A percentile compares a stretch with the other conserved stretches of the same genome.
These are phyloP conservation scores for Micromonas pusilla DNA, from an alignment of 139 green algal species.

Conservation along the genomic window DNA sequence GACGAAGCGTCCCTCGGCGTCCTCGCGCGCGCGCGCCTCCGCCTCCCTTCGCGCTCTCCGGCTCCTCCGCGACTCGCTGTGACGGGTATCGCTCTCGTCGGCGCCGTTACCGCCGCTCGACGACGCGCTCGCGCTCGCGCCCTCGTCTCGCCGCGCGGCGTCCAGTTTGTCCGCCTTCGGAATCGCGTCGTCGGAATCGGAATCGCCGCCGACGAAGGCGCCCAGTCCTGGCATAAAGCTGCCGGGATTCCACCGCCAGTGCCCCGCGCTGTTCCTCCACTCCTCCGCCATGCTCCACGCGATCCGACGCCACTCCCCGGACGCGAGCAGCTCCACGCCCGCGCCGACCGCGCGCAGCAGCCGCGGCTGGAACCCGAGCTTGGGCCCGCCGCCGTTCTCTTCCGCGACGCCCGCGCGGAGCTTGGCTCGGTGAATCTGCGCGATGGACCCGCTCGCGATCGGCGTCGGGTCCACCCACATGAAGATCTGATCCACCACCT, in stretches of 20 bases:
- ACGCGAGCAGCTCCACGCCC: slow-evolving; percentile 3
- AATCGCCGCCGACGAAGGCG: too few relatives aligned
- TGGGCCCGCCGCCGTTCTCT: neutral
- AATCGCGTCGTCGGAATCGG: neutral
- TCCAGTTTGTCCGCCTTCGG: neutral
- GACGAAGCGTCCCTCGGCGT: slow-evolving; percentile 53
- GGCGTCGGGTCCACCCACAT: slow-evolving; percentile 68
- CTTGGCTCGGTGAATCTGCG: slow-evolving; percentile 77
- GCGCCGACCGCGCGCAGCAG: neutral
- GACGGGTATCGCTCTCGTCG: too few relatives aligned
- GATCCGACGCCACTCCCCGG: neutral
- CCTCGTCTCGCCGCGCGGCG: neutral
- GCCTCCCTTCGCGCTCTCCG: too few relatives aligned
- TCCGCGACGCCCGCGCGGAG: slow-evolving; percentile 3
- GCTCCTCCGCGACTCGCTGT: too few relatives aligned
- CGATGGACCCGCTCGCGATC: slow-evolving; percentile 86
- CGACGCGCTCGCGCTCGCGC: neutral
- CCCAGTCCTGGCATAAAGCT: too few relatives aligned
- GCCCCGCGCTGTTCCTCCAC: slow-evolving; percentile 6
- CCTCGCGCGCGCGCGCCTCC: too few relatives aligned
- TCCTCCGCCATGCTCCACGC: neutral
- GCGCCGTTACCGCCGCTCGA: neutral
- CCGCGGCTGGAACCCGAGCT: neutral
- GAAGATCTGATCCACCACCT: slow-evolving; percentile 68
- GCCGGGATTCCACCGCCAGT: neutral